Evolutionary conservation across 2,329 filamentous ascomycete species (phyloP), one percentile per base, ranked within the genome.

Genomic region (Fusarium sp.): DNA sequence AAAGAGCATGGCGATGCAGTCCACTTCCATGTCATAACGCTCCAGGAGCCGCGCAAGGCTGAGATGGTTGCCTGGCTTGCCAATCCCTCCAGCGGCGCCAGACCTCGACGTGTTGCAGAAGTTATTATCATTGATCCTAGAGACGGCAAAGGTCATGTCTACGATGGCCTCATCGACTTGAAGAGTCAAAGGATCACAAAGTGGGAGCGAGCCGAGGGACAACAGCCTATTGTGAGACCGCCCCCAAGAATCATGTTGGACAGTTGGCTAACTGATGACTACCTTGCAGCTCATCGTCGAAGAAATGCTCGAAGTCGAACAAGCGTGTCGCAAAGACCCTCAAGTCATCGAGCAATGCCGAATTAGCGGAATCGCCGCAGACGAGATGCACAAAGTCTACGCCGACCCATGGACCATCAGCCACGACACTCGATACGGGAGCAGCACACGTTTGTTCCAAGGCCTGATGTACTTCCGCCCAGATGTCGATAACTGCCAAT

Each of bases 391-490:
- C 86, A 97, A 97, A 83, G 93, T 98, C 50, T 97, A 97, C 85
- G 97, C 95, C 82, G 95, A 98, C 80, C 94, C 94, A 16, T 98
- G 95, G 95, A 97, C 95, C 2, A 97, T 98, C 81, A 95, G 95
- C 50, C 97, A 94, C 79, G 95, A 98, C 78, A 93, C 96, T 84
- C 91, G 95, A 45, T 96, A 95, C 77, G 95, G 95, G 70, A 95
- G 85, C 79, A 86, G 86, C 50, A 87, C 94, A 47, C 91, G 95
- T 58, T 88, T 97, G 14, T 95, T 98, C 83, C 95, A 98, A 83
- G 95, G 94, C 6, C 85, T 98, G 61, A 97, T 97, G 94, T 98
- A 98, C 86, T 98, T 97, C 82, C 91, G 95, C n/a, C 95, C 95
- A 7, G 87, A 95, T 75, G 78, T 92, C 28, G 95, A 97, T 77